Conservation (phyloP, 2,329 filamentous ascomycete genomes). For the Aspergillus pseudonomiae region DNA sequence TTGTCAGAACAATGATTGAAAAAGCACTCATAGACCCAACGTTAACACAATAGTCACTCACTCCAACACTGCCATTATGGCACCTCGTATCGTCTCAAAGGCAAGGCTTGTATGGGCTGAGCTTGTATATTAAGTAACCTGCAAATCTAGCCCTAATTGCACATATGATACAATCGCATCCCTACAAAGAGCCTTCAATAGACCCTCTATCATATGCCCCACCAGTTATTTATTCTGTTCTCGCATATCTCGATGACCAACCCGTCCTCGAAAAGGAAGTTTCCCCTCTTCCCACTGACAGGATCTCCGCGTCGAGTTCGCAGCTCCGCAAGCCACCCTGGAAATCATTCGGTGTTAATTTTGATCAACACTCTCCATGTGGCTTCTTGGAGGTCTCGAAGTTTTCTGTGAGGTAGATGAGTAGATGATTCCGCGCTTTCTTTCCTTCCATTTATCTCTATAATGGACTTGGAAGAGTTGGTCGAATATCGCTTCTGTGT, state of each 20-base stretch:
- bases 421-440: no score
- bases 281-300: background rate
- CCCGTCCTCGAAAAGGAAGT: background rate
- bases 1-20: background rate
- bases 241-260: background rate
- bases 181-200: background rate
- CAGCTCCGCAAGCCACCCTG: background rate
- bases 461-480: no score
- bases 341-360: background rate
- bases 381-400: no score
- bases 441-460: no score
- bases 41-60: no score
- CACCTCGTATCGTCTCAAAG: background rate
- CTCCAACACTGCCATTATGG: background rate
- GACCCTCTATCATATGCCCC: background rate
- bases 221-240: background rate
- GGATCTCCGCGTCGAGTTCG: background rate
- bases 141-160: background rate
- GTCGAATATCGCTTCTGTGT: no score
- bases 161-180: background rate
- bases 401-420: no score
- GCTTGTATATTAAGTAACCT: no score
- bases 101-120: background rate
- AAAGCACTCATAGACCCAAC: background rate
- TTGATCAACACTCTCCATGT: no score